Conservation (phyloP, 2,329 filamentous ascomycete genomes). For the Ustulina deusta region DNA sequence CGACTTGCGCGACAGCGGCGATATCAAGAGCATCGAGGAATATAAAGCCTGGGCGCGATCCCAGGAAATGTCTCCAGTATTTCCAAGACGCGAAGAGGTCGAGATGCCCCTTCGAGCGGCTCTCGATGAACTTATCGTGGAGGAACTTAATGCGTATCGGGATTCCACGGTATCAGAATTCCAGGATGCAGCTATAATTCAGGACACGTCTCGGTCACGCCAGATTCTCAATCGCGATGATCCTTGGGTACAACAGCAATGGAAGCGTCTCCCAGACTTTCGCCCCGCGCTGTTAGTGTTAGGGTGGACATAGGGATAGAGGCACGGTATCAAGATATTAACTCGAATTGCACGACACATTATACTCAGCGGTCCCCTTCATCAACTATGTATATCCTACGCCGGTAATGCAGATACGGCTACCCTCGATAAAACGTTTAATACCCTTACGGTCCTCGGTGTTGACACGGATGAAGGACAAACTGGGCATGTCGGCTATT, state of each 20-base stretch:
- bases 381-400: background rate
- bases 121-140: constrained; percentile 43
- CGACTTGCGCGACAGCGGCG: constrained; percentile 44
- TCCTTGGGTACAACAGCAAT: constrained; percentile 46
- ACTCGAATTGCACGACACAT: background rate
- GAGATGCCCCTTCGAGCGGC: constrained; percentile 42
- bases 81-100: constrained; percentile 46
- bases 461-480: background rate
- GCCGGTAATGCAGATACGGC: background rate
- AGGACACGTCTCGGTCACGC: constrained; percentile 11
- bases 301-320: constrained; percentile 43
- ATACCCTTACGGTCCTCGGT: background rate
- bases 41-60: constrained; percentile 47
- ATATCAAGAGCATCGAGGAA: constrained; percentile 42
- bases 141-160: constrained; percentile 41
- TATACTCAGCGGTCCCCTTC: background rate
- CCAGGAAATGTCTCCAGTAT: constrained; percentile 49
- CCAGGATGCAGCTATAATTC: background rate
- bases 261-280: constrained; percentile 46
- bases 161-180: constrained; percentile 30
- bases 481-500: background rate
- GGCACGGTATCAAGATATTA: background rate
- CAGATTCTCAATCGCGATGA: constrained; percentile 38
- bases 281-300: constrained; percentile 46
- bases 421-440: background rate